These are phyloP conservation scores for Candida sithepensis DNA, from an alignment of 805 yeast species.

Conservation along the genomic window DNA sequence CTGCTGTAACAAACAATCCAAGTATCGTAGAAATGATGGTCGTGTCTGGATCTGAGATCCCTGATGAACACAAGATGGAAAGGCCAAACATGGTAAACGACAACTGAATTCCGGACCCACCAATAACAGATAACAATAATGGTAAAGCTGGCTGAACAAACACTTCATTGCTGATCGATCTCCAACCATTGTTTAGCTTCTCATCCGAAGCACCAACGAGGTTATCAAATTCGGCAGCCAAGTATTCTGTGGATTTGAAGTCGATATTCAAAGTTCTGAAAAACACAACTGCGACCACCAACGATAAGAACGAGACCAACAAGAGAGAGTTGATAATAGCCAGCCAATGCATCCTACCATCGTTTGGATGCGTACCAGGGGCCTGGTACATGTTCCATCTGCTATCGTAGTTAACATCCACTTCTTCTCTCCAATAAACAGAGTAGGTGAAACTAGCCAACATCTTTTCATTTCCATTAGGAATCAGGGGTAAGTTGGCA, in stretches of 20 bases:
- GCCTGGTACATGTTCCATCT: constrained; percentile 66
- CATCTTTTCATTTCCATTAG: constrained; percentile 36
- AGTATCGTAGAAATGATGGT: constrained; percentile 61
- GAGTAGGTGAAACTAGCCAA: constrained; percentile 77
- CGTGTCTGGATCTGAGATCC: constrained; percentile 58
- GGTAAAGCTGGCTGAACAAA: constrained; percentile 49
- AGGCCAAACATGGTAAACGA: constrained; percentile 63
- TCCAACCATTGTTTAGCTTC: constrained; percentile 39
- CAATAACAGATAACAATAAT: constrained; percentile 48
- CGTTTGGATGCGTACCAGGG: constrained; percentile 43
- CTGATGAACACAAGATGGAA: constrained; percentile 52
- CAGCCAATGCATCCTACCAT: constrained; percentile 68
- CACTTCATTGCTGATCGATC: constrained; percentile 49
- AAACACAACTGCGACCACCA: constrained; percentile 63
- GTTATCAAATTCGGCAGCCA: constrained; percentile 14
- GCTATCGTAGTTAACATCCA: constrained; percentile 55
- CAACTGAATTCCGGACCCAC: constrained; percentile 75
- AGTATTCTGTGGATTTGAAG: constrained; percentile 24
- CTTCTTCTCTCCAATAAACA: constrained; percentile 85
- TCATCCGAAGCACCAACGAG: constrained; percentile 4
- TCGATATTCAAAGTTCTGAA: constrained; percentile 53
- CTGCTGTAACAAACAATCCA: constrained; percentile 61
- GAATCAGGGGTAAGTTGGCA: constrained; percentile 51
- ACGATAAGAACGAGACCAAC: constrained; percentile 55
- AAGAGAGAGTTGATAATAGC: constrained; percentile 70